These are phyloP conservation scores for Bimuria novae-zelandiae DNA, from an alignment of 2,329 filamentous ascomycete species.

Conservation along the genomic window DNA sequence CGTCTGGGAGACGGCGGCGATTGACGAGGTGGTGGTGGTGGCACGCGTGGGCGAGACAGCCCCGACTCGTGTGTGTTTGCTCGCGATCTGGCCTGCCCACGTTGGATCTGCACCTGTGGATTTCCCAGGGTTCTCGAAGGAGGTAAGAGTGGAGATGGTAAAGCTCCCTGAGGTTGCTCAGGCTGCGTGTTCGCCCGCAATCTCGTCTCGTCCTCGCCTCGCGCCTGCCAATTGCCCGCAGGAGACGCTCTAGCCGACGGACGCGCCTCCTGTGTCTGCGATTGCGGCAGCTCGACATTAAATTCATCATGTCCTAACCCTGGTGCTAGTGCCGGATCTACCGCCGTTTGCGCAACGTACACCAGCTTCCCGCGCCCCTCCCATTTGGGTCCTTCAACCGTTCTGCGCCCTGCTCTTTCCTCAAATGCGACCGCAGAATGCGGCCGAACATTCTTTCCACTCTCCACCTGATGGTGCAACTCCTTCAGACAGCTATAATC, in stretches of 20 bases:
- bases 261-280: no score
- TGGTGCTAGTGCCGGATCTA: not conserved
- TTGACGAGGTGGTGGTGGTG: not conserved
- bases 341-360: conserved; percentile 7
- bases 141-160: no score
- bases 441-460: not conserved
- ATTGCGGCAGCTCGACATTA: no score
- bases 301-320: not conserved
- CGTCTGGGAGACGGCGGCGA: not conserved
- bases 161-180: no score
- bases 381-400: not conserved
- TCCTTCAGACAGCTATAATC: not conserved
- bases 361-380: not conserved
- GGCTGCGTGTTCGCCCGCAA: not conserved
- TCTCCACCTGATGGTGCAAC: not conserved
- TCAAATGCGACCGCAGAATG: not conserved
- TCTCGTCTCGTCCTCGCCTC: not conserved
- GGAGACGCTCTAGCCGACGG: not conserved
- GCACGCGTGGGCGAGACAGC: not conserved
- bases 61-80: not conserved
- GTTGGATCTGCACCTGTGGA: not conserved
- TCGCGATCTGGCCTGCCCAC: not conserved
- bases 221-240: not conserved
- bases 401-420: not conserved
- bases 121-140: no score